These are phyloP conservation scores for Collariella sp. DNA, from an alignment of 495 filamentous ascomycete species.

Conservation along the genomic window DNA sequence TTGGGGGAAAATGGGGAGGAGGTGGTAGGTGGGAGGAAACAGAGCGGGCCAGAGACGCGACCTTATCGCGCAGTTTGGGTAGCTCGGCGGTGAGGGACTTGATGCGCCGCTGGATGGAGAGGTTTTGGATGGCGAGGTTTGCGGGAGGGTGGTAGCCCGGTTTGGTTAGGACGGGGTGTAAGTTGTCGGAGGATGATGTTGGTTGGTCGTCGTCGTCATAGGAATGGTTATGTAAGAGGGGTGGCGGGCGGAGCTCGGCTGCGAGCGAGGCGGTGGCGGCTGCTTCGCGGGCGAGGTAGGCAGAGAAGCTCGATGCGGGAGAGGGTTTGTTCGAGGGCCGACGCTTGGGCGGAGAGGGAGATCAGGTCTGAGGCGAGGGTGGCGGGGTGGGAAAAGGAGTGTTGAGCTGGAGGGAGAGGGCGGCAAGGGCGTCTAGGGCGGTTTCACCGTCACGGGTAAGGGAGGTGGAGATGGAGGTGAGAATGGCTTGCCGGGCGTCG, in stretches of 20 bases:
- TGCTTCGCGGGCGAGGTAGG: constrained; percentile 28
- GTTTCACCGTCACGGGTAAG: constrained; percentile 39
- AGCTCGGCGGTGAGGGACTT: constrained; percentile 52
- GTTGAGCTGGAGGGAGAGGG: constrained; percentile 27
- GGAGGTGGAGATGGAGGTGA: constrained; percentile 25
- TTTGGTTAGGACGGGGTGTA: constrained; percentile 24
- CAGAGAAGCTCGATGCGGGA: constrained; percentile 35
- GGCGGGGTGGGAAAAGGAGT: constrained; percentile 27
- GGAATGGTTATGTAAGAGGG: background rate
- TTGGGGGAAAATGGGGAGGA: too few species aligned
- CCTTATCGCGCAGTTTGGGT: constrained; percentile 41
- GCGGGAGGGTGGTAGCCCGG: constrained; percentile 41
- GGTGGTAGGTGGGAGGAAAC: constrained; percentile 25
- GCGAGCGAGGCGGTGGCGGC: background rate
- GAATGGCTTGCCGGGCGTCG: constrained; percentile 31
- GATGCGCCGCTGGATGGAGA: constrained; percentile 53
- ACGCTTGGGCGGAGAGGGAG: constrained; percentile 29
- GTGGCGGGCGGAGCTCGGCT: constrained; percentile 2
- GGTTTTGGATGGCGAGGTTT: constrained; percentile 49
- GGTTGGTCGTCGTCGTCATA: background rate
- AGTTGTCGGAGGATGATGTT: background rate
- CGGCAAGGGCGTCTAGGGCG: constrained; percentile 36
- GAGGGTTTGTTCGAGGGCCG: constrained; percentile 36
- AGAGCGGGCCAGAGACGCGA: constrained; percentile 24
- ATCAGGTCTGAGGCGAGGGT: constrained; percentile 31